These are phyloP conservation scores for Solanum aculeatissimum DNA, from an alignment of 305 asterid species.

Conservation along the genomic window DNA sequence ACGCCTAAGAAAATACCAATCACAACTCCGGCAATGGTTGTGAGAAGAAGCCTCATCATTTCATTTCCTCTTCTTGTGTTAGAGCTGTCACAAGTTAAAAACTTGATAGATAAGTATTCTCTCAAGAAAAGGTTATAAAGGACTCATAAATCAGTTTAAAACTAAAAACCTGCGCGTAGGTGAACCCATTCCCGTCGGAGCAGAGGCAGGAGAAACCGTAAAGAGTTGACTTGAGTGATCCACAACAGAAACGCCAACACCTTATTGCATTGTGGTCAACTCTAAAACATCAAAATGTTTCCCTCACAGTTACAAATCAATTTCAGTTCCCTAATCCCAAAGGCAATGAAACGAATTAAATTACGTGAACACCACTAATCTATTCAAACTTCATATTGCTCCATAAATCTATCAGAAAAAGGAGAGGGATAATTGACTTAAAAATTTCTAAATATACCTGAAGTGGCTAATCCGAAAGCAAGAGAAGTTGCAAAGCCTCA, in stretches of 20 bases:
- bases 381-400: not conserved
- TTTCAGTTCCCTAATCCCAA: not conserved
- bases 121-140: not conserved
- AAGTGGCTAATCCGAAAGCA: not conserved
- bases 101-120: not conserved
- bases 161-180: conserved; percentile 5
- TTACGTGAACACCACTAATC: not conserved
- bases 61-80: conserved; percentile 50
- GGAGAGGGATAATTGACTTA: not conserved
- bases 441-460: not conserved
- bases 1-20: conserved; percentile 75
- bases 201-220: not conserved
- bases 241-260: not conserved
- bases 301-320: not conserved
- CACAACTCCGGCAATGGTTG: conserved; percentile 53
- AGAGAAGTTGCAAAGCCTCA: not conserved
- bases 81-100: conserved; percentile 24
- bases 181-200: not conserved
- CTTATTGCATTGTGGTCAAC: not conserved
- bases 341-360: not conserved
- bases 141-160: not conserved
- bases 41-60: conserved; percentile 56
- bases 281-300: not conserved
- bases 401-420: not conserved
- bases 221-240: not conserved